Evolutionary conservation across 305 asterid genomes (phyloP), one percentile per base, ranked within the genome.

Genomic region (Rubia occidens): DNA sequence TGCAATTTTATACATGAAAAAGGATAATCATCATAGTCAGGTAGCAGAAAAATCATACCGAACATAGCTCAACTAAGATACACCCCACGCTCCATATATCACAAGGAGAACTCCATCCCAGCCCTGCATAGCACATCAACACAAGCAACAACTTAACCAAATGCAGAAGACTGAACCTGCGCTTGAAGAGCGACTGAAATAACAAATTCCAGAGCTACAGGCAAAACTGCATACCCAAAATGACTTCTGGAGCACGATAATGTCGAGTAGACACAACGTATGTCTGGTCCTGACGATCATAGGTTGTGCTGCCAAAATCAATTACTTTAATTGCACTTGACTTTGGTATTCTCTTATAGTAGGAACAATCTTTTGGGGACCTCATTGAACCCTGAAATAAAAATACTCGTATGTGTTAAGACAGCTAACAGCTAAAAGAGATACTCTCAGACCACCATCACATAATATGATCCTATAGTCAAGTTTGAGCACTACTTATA

Each of bases 71-170:
- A 20, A 89, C 90, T 70, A 91, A 63, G 39, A 91, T 91, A 72
- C 97, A 91, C 37, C 97, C 97, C 72, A 87, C 87, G 74, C 97
- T 91, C 97, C 97, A 91, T 69, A 91, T 51, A 58, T 91, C 98
- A 77, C 97, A 91, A n/a, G 92, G 89, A 72, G 84, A 91, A 55
- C 86, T 82, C 98, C 98, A 91, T 24, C 96, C 97, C 71, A 80
- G 86, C 66, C 96, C 97, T 90, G 83, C 58, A 64, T 4, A 47
- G 8, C 4, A n/a, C 40, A 68, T 11, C 45, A 67, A 9, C 35
- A 68, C 60, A 17, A 40, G 53, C 43, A 55, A 20, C 17, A 8
- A 47, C 0, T 1, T 15, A 5, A 59, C n/a, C 40, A 9, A 10
- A 56, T 9, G 63, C 15, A 13, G 17, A 59, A 59, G 63, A 11